Evolutionary conservation across 495 filamentous ascomycete species (phyloP).

Genomic region (Hyphodiscus hymeniophilus): DNA sequence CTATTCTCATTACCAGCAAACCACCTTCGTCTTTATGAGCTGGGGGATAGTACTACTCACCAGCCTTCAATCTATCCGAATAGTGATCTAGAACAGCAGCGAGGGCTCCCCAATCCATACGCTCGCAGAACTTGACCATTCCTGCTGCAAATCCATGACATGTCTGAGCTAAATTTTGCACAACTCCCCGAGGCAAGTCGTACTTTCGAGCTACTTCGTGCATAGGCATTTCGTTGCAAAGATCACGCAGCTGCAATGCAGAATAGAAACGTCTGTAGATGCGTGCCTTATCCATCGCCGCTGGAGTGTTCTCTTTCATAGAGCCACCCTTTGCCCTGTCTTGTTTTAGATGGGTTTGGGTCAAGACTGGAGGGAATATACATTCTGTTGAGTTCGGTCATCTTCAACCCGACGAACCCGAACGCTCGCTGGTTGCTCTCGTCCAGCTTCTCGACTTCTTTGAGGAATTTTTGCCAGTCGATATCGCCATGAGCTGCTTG

Average conservation of each 20-base stretch:
- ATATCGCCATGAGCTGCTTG: conserved; percentile 45
- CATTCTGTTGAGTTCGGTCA: conserved; percentile 64
- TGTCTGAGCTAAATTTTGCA: conserved; percentile 66
- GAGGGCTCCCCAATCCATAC: conserved; percentile 40
- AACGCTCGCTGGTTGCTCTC: conserved; percentile 65
- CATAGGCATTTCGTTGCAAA: conserved; percentile 73
- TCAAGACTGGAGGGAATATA: conserved; percentile 24
- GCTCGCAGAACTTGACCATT: conserved; percentile 63
- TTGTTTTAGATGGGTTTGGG: conserved; percentile 2
- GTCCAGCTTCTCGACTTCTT: conserved; percentile 60
- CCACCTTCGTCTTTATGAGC: too few species aligned
- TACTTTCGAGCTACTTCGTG: conserved; percentile 63
- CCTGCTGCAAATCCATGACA: conserved; percentile 75
- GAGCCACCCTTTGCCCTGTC: conserved; percentile 60
- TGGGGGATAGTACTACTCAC: background rate
- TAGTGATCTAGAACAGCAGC: conserved; percentile 73
- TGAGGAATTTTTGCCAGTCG: conserved; percentile 67
- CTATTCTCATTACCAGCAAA: too few species aligned
- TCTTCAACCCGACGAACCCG: conserved; percentile 60
- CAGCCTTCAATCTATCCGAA: conserved; percentile 60
- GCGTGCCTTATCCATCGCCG: conserved; percentile 50
- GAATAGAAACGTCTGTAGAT: conserved; percentile 74
- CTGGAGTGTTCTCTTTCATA: conserved; percentile 53
- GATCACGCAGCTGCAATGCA: conserved; percentile 70
- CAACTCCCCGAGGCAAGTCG: conserved; percentile 56